Conservation (phyloP, 805 yeast genomes). For the Starmerella potacharoeniae region DNA sequence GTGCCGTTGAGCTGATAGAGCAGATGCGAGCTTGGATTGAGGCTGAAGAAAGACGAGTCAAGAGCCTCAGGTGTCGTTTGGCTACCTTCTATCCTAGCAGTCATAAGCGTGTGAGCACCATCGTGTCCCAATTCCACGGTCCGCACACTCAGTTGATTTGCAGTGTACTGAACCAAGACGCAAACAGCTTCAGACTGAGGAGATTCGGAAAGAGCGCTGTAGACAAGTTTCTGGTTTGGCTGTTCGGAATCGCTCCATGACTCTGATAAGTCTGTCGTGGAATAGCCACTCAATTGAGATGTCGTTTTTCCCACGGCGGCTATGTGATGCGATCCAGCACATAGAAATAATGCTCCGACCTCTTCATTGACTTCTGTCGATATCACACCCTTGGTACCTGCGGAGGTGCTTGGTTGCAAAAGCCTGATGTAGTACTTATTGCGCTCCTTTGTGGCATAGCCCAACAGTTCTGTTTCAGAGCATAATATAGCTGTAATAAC, state of each 20-base stretch:
- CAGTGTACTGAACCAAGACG: not conserved
- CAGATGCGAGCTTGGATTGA: constrained; percentile 1
- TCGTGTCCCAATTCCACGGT: not conserved
- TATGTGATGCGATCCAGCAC: not conserved
- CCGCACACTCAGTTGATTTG: not conserved
- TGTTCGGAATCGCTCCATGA: not conserved
- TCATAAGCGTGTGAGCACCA: not conserved
- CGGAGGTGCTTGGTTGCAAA: not conserved
- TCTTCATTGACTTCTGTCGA: constrained; percentile 6
- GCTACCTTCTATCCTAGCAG: not conserved
- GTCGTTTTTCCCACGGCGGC: constrained; percentile 1
- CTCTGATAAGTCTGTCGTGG: not conserved
- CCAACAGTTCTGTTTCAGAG: constrained; percentile 4
- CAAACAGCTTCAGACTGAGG: not conserved
- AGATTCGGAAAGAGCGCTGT: not conserved
- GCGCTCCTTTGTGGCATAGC: constrained; percentile 26
- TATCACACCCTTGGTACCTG: constrained; percentile 1
- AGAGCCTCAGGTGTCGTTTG: not conserved
- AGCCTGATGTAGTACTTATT: constrained; percentile 21
- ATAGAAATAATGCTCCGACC: constrained; percentile 6
- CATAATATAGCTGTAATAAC: constrained; percentile 22
- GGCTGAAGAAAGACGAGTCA: constrained; percentile 2
- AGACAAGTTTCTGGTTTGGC: not conserved
- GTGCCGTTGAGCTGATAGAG: constrained; percentile 5
- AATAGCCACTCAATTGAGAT: not conserved